Conservation (phyloP, 805 yeast genomes). For the Metschnikowia cubensis region DNA sequence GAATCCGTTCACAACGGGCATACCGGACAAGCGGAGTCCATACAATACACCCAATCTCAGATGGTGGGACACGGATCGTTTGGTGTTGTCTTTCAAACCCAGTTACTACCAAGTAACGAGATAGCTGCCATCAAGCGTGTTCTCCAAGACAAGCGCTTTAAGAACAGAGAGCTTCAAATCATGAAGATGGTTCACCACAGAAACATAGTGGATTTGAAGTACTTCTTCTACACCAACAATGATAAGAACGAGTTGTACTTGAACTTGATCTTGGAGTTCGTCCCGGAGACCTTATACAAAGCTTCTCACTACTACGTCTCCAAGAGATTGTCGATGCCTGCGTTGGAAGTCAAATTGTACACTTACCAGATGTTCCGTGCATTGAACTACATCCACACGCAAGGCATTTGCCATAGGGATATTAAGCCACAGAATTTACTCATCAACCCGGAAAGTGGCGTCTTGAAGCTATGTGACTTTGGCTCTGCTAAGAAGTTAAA, state of each 20-base stretch:
- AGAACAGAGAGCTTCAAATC: slow-evolving; percentile 90
- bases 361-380: slow-evolving; percentile 76
- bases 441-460: slow-evolving; percentile 80
- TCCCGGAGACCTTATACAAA: slow-evolving; percentile 94
- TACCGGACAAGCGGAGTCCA: slow-evolving; percentile 55
- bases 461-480: slow-evolving; percentile 90
- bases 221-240: slow-evolving; percentile 73
- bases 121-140: slow-evolving; percentile 93
- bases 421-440: slow-evolving; percentile 87
- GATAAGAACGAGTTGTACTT: slow-evolving; percentile 79
- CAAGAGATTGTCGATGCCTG: slow-evolving; percentile 76
- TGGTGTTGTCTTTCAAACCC: slow-evolving; percentile 94
- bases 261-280: slow-evolving; percentile 83
- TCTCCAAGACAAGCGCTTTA: slow-evolving; percentile 91
- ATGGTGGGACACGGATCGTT: slow-evolving; percentile 99
- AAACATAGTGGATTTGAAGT: slow-evolving; percentile 82
- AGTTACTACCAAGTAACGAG: slow-evolving; percentile 66
- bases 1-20: slow-evolving; percentile 72
- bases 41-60: slow-evolving; percentile 76
- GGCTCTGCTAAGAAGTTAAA: slow-evolving; percentile 91
- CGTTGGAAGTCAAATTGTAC: slow-evolving; percentile 81
- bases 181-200: slow-evolving; percentile 87
- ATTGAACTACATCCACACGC: slow-evolving; percentile 69
- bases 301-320: slow-evolving; percentile 81
- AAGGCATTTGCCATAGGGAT: slow-evolving; percentile 88